phyloP scores from a whole-genome alignment of 108 stramenopile genomes.

The Cyclotella distinguenda region DNA sequence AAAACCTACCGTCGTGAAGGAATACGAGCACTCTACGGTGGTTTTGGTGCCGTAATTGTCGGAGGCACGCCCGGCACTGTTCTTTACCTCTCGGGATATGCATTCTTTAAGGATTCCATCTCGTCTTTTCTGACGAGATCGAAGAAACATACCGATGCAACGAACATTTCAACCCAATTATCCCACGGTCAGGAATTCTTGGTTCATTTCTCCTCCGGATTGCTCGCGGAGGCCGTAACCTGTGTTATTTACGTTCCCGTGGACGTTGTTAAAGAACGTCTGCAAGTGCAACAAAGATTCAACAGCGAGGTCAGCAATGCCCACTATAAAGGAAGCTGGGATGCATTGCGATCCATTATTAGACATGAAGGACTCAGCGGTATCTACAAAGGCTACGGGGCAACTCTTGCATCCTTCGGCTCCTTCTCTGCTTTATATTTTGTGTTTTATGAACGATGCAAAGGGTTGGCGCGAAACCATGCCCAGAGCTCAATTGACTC shows the following conservation, averaged over 20 bases:
- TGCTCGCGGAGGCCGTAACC: slow-evolving; percentile 88
- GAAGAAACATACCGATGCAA: slow-evolving; percentile 3
- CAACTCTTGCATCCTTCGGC: slow-evolving; percentile 94
- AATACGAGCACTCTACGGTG: slow-evolving; percentile 89
- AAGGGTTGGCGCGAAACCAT: slow-evolving; percentile 45
- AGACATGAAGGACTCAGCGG: slow-evolving; percentile 83
- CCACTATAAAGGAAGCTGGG: slow-evolving; percentile 75
- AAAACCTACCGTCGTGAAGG: slow-evolving; percentile 79
- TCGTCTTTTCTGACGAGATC: slow-evolving; percentile 9
- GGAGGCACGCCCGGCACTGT: slow-evolving; percentile 94
- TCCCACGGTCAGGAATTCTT: slow-evolving; percentile 44
- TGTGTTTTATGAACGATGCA: slow-evolving; percentile 91
- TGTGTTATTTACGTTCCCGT: slow-evolving; percentile 97
- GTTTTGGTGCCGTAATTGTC: slow-evolving; percentile 86
- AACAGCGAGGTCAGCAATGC: background rate
- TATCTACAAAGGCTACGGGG: slow-evolving; percentile 92
- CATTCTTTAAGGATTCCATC: slow-evolving; percentile 67
- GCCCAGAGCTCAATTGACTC: slow-evolving; percentile 8
- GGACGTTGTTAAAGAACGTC: slow-evolving; percentile 97
- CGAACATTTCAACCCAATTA: background rate
- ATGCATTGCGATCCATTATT: slow-evolving; percentile 76
- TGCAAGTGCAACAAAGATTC: slow-evolving; percentile 84
- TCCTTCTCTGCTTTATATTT: slow-evolving; percentile 97
- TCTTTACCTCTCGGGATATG: slow-evolving; percentile 93
- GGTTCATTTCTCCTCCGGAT: slow-evolving; percentile 71